Evolutionary conservation across 1,139 yeast species (phyloP).

Genomic region (Geotrichum restrictum): DNA sequence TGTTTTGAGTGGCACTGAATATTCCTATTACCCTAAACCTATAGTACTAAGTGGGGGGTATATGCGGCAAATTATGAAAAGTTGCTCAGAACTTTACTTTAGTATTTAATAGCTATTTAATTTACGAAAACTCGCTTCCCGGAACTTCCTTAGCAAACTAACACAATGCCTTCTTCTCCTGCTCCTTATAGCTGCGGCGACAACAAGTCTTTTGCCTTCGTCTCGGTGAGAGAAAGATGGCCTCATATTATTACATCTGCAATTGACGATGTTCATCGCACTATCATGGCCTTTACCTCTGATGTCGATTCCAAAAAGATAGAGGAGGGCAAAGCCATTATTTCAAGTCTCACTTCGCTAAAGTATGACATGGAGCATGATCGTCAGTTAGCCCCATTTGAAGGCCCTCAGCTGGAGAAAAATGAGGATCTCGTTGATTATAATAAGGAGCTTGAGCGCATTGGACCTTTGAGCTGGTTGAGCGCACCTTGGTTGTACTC

Average conservation of each 20-base stretch:
- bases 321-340: slow-evolving; percentile 38
- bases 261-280: slow-evolving; percentile 53
- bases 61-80: too few species aligned
- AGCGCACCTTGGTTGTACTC: slow-evolving; percentile 90
- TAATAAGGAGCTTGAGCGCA: slow-evolving; percentile 42
- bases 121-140: too few species aligned
- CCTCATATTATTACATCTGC: slow-evolving; percentile 71
- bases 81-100: too few species aligned
- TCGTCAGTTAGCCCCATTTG: slow-evolving; percentile 29
- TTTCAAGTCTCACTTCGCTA: slow-evolving; percentile 38
- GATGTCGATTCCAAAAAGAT: slow-evolving; percentile 27
- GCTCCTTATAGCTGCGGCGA: slow-evolving; percentile 56
- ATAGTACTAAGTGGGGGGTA: too few species aligned
- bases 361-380: slow-evolving; percentile 37
- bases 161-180: slow-evolving; percentile 7
- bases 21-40: too few species aligned
- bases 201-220: slow-evolving; percentile 70
- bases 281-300: slow-evolving; percentile 32
- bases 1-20: too few species aligned
- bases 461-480: slow-evolving; percentile 57
- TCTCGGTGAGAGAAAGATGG: slow-evolving; percentile 82
- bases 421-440: slow-evolving; percentile 35
- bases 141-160: too few species aligned
- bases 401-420: slow-evolving; percentile 26
- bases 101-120: too few species aligned